These are phyloP conservation scores for Ustulina deusta DNA, from an alignment of 2,329 filamentous ascomycete species.

Conservation along the genomic window DNA sequence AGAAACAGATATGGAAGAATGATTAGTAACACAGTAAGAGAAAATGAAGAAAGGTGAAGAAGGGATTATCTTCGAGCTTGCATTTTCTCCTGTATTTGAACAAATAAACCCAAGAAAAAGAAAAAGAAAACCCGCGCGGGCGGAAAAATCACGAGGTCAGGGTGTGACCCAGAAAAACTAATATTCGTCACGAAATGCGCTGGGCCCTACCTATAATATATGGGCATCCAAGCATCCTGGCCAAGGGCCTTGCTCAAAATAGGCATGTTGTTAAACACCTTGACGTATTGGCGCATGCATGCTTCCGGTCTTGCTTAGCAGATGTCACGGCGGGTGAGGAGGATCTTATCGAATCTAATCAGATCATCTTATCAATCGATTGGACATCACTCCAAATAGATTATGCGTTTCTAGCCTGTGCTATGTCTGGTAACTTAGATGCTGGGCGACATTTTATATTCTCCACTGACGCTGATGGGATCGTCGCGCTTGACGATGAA, in stretches of 20 bases:
- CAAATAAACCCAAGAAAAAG: too few relatives aligned
- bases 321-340: slow-evolving; percentile 38
- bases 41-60: neutral
- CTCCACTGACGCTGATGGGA: neutral
- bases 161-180: neutral
- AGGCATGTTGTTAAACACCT: slow-evolving; percentile 16
- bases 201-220: neutral
- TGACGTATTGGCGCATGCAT: slow-evolving; percentile 15
- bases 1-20: neutral
- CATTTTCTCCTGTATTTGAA: slow-evolving; percentile 13
- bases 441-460: neutral
- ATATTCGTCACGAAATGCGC: neutral
- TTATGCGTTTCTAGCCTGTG: neutral
- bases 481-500: neutral
- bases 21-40: neutral
- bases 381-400: neutral
- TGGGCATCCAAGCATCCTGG: slow-evolving; percentile 1
- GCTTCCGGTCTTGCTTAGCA: slow-evolving; percentile 31
- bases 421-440: neutral
- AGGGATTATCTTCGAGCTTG: neutral
- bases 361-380: slow-evolving; percentile 39
- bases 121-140: neutral
- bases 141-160: neutral
- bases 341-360: slow-evolving; percentile 53
- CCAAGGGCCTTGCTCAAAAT: slow-evolving; percentile 28